A percentile compares a stretch with the other conserved stretches of the same genome.
These are phyloP conservation scores for Trichoderma aggressivum DNA, from an alignment of 2,329 filamentous ascomycete species.

Conservation along the genomic window DNA sequence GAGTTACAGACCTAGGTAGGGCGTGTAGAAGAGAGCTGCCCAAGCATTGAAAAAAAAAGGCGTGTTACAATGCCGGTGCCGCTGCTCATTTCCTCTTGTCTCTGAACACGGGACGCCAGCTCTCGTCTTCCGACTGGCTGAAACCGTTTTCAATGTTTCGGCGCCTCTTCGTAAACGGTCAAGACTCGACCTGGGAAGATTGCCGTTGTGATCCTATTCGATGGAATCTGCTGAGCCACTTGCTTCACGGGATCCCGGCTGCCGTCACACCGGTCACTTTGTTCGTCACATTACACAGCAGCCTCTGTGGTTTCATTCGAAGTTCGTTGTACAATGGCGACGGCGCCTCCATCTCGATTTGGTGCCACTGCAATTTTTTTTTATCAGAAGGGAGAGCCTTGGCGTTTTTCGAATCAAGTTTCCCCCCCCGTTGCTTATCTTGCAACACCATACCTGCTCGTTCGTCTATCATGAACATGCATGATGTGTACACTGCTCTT, in stretches of 20 bases:
- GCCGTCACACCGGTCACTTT: slow-evolving; percentile 1
- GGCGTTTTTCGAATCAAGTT: background rate
- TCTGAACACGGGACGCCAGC: background rate
- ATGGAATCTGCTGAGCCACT: background rate
- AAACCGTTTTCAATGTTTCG: background rate
- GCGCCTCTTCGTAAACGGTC: background rate
- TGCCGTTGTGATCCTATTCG: background rate
- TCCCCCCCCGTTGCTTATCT: background rate
- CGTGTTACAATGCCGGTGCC: background rate
- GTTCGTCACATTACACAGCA: slow-evolving; percentile 2
- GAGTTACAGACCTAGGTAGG: background rate
- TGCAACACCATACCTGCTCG: background rate
- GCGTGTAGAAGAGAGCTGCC: background rate
- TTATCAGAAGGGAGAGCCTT: background rate
- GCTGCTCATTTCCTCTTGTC: background rate
- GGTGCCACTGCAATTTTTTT: background rate
- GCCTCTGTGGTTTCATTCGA: slow-evolving; percentile 2
- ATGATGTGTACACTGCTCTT: background rate
- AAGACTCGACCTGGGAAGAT: background rate
- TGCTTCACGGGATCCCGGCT: background rate
- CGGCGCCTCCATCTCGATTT: slow-evolving; percentile 1
- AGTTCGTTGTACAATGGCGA: background rate
- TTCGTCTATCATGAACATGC: background rate
- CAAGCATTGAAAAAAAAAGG: background rate
- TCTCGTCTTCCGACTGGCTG: background rate